Conservation (phyloP, 1,139 yeast genomes). For the Nematodospora anomalae region DNA sequence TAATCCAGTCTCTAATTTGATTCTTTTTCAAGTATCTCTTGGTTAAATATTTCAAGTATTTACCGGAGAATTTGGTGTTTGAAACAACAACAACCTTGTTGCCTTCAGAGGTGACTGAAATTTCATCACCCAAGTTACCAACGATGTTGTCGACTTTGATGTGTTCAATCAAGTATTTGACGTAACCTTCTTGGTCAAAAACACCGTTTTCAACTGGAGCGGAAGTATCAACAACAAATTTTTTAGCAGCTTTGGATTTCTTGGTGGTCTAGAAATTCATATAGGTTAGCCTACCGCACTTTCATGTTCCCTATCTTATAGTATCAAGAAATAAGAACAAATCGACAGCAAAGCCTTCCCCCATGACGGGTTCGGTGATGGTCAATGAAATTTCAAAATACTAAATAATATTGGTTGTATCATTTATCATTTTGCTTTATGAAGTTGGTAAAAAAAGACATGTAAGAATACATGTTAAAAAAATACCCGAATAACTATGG, state of each 20-base stretch:
- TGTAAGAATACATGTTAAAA: too few species aligned
- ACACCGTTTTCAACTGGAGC: constrained; percentile 98
- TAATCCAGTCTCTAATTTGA: constrained; percentile 99
- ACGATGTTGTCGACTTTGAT: constrained; percentile 97
- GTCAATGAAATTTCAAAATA: neutral
- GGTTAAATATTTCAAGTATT: constrained; percentile 98
- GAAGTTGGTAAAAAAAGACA: constrained; percentile 4
- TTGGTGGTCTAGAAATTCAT: constrained; percentile 62
- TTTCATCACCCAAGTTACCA: constrained; percentile 96
- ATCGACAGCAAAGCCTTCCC: constrained; percentile 19
- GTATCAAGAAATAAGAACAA: constrained; percentile 16
- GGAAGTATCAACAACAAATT: constrained; percentile 93
- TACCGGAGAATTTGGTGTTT: constrained; percentile 97
- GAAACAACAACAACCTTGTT: constrained; percentile 86
- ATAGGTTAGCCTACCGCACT: constrained; percentile 63
- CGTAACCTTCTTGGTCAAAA: constrained; percentile 96
- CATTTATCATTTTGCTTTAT: constrained; percentile 1
- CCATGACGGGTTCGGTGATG: constrained; percentile 10
- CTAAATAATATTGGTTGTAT: constrained; percentile 2
- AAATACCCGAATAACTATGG: constrained; percentile 3
- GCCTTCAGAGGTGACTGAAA: constrained; percentile 84
- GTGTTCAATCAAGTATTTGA: constrained; percentile 97
- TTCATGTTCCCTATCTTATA: constrained; percentile 24
- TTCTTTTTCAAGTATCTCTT: constrained; percentile 99
- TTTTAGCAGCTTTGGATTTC: constrained; percentile 77